These are phyloP conservation scores for sweet orange (Citrus sinensis) DNA, from an alignment of 345 rosid genomes.

Conservation along the genomic window DVS_A1.0 CM039163.1:5959001-5959500, in stretches of 20 bases:
- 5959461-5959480: not conserved
- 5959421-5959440: not conserved
- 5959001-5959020: too few species aligned
- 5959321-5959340: constrained; percentile 1
- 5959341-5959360: not conserved
- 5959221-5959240: not conserved
- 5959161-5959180: not conserved
- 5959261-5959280: not conserved
- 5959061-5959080: too few species aligned
- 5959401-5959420: too few species aligned
- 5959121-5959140: too few species aligned
- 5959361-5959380: too few species aligned
- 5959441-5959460: not conserved
- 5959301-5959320: not conserved
- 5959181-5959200: not conserved
- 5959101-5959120: too few species aligned
- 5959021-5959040: too few species aligned
- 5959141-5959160: too few species aligned
- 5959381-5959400: too few species aligned
- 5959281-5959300: not conserved
- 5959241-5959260: not conserved
- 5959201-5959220: not conserved
- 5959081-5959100: too few species aligned
- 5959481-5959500: not conserved
- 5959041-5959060: too few species aligned